These are phyloP conservation scores for Spathaspora passalidarum DNA, from an alignment of 805 yeast genomes.

Conservation along the genomic window DNA sequence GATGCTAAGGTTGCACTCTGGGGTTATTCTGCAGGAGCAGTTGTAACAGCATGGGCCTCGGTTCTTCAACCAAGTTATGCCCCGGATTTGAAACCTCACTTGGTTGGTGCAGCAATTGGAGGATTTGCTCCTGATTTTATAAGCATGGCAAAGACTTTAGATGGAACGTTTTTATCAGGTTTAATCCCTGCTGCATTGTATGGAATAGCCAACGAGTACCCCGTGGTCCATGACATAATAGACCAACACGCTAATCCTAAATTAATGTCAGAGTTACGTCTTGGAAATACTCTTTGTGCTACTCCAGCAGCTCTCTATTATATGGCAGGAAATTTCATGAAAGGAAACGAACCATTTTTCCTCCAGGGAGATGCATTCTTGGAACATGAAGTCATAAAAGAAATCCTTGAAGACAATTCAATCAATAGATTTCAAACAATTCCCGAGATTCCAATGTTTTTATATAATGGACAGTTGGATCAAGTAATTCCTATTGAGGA, in stretches of 20 bases:
- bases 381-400: conserved; percentile 8
- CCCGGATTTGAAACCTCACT: conserved; percentile 23
- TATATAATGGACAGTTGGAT: conserved; percentile 19
- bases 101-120: conserved; percentile 33
- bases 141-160: conserved; percentile 19
- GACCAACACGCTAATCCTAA: not conserved
- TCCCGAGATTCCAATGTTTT: conserved; percentile 20
- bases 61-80: conserved; percentile 35
- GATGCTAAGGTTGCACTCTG: conserved; percentile 23
- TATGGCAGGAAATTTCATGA: conserved; percentile 8
- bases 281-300: conserved; percentile 6
- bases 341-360: conserved; percentile 12
- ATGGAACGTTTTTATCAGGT: conserved; percentile 27
- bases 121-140: conserved; percentile 37
- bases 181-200: conserved; percentile 26
- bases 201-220: conserved; percentile 31
- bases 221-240: conserved; percentile 11
- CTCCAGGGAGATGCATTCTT: conserved; percentile 16
- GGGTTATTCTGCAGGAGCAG: conserved; percentile 40
- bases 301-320: conserved; percentile 6
- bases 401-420: conserved; percentile 19
- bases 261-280: not conserved
- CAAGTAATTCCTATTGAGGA: conserved; percentile 17
- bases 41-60: conserved; percentile 38
- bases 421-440: conserved; percentile 15